Base-by-base conservation (phyloP, 1,284 basidiomycete species). In the Tylopilus orsonianus region DNA sequence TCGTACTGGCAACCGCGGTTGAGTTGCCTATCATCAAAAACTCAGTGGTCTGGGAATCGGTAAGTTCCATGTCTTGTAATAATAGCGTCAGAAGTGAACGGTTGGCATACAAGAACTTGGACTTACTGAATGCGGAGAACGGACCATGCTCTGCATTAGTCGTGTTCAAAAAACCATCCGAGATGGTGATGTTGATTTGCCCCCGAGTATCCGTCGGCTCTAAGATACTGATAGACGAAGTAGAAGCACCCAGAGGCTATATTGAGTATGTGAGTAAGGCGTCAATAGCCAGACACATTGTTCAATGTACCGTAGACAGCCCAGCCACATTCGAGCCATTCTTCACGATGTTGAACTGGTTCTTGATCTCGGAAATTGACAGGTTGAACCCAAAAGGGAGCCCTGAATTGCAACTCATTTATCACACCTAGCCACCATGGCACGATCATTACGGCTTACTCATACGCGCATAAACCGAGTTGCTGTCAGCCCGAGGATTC, bases 311-410 rank as follows among this genome's bases (percentile, higher is more conserved):
- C 55, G 79, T 87, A 37, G 74, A 75, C 48, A 80, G 73, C 23
- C 73, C 78, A 36, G 79, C 83, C 3, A 84, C 75, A 18, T 70
- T 64, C 5, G 64, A 65, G 20, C 74, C 75, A 53, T 80, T 76
- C 58, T 68, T 78, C 30, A 77, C 73, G 57, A 85, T 83, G 37
- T 76, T 81, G 64, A 86, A 85, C 48, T 73, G 71, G 62, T 90
- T 90, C 61, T 79, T 70, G 26, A 90, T 87, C 56, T 82, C 65
- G 24, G 75, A 75, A 45, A 91, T 82, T n/a, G 72, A 68, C 12
- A 90, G 44, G 22, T 71, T 70, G 68, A 91, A 90, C n/a, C 88
- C 89, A 56, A 91, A 91, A 24, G 88, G 89, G 45, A 91, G 68
- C 50, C 75, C 84, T 84, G 53, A 27, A 45, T 36, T 20, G 22